Conservation (phyloP, 208 protist species). For the Herpetomonas samuelpessoai region DNA sequence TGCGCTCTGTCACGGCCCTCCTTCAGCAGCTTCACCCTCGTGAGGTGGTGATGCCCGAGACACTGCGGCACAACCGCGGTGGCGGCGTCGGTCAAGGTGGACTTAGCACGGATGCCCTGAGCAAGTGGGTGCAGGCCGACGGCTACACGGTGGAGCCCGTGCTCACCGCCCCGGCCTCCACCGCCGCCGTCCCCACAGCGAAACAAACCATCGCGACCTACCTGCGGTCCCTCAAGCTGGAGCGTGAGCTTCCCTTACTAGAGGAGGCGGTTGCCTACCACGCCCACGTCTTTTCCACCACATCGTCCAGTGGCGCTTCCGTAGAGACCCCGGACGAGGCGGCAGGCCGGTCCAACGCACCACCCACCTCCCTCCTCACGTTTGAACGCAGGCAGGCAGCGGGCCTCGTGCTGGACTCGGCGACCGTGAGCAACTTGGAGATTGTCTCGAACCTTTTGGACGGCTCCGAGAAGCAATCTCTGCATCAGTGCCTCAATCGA, state of each 20-base stretch:
- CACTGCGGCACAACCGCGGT: neutral
- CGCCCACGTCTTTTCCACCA: slow-evolving; percentile 26
- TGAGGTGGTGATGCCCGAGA: slow-evolving; percentile 71
- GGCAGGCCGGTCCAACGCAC: neutral
- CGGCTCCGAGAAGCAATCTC: slow-evolving; percentile 56
- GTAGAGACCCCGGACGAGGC: no score
- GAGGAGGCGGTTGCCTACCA: slow-evolving; percentile 44
- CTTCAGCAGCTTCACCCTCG: slow-evolving; percentile 77
- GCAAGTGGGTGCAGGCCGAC: slow-evolving; percentile 61
- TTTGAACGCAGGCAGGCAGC: slow-evolving; percentile 54
- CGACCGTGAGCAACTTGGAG: slow-evolving; percentile 75
- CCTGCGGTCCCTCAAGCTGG: slow-evolving; percentile 39
- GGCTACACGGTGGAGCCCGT: slow-evolving; percentile 50
- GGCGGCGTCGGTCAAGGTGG: neutral
- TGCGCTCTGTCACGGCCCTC: slow-evolving; percentile 42
- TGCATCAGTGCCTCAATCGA: slow-evolving; percentile 62
- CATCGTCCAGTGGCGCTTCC: neutral
- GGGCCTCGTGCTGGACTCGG: slow-evolving; percentile 71
- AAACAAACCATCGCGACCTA: slow-evolving; percentile 41
- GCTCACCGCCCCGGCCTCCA: neutral
- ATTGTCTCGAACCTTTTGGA: slow-evolving; percentile 80
- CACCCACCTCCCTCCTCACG: slow-evolving; percentile 19
- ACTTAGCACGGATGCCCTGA: slow-evolving; percentile 10
- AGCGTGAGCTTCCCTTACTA: slow-evolving; percentile 37
- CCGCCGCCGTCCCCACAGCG: slow-evolving; percentile 9